phyloP scores from a whole-genome alignment of 1,284 basidiomycete genomes.

The Omphalotus olearius region DNA sequence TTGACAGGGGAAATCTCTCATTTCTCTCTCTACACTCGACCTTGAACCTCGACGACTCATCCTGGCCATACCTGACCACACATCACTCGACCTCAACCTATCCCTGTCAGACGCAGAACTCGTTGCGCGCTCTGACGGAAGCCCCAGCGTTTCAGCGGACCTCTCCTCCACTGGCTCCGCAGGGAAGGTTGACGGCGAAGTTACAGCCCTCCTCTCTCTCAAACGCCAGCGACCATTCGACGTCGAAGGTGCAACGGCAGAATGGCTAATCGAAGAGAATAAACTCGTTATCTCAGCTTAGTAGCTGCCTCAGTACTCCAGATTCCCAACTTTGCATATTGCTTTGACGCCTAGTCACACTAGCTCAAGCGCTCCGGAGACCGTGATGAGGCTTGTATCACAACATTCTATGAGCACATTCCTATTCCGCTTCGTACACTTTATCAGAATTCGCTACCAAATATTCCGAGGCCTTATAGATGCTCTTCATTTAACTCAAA shows the following conservation, averaged over 20 bases:
- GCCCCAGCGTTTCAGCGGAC: not conserved
- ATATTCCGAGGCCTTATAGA: too few relatives aligned
- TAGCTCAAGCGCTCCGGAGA: too few relatives aligned
- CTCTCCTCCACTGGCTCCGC: constrained; percentile 19
- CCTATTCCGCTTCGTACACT: too few relatives aligned
- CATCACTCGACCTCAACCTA: constrained; percentile 53
- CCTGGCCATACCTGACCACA: constrained; percentile 42
- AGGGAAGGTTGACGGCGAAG: constrained; percentile 19
- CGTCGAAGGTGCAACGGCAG: constrained; percentile 55
- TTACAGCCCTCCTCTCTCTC: constrained; percentile 32
- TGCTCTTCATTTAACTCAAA: too few relatives aligned
- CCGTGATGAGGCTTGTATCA: too few relatives aligned
- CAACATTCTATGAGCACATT: too few relatives aligned
- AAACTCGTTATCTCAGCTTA: constrained; percentile 38
- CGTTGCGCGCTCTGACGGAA: constrained; percentile 20
- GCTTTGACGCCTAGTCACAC: too few relatives aligned
- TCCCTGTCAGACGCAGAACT: constrained; percentile 48
- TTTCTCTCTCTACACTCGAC: constrained; percentile 50
- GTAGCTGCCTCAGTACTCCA: too few relatives aligned
- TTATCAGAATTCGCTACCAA: too few relatives aligned
- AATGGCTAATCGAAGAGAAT: constrained; percentile 57
- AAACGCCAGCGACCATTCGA: constrained; percentile 55
- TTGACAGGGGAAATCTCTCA: constrained; percentile 13
- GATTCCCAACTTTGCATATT: too few relatives aligned
- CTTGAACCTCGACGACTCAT: constrained; percentile 54